Percentiles rank a stretch among this genome's conserved stretches.
These are phyloP conservation scores for Strigomonas culicis DNA, from an alignment of 208 protist genomes.

Conservation along the genomic window DNA sequence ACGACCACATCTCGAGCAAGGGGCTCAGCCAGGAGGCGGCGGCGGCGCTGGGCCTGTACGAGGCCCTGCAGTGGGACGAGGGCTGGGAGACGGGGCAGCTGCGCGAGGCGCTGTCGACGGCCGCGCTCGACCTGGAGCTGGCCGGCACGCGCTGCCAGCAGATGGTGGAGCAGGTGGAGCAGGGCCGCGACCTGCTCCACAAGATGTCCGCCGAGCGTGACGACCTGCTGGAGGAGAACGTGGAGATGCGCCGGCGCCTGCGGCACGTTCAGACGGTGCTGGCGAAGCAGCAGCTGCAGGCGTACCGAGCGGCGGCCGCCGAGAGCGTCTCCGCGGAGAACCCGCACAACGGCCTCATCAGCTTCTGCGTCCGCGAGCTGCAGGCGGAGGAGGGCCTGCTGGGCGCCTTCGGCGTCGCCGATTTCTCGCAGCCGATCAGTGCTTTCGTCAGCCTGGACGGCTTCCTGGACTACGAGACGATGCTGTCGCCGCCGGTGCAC, in stretches of 20 bases:
- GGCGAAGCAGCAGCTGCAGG: conserved; percentile 82
- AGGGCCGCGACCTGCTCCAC: conserved; percentile 28
- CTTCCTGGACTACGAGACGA: conserved; percentile 66
- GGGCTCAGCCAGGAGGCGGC: background rate
- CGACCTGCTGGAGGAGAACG: conserved; percentile 73
- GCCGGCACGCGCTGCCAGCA: conserved; percentile 66
- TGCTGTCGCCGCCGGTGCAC: conserved; percentile 69
- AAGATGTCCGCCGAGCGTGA: conserved; percentile 63
- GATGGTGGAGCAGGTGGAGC: conserved; percentile 57
- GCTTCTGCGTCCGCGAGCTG: conserved; percentile 53
- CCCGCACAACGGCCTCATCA: conserved; percentile 31
- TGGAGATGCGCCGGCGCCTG: conserved; percentile 67
- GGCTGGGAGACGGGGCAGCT: conserved; percentile 71
- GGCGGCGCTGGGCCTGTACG: conserved; percentile 59
- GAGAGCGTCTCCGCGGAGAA: background rate
- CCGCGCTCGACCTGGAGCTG: conserved; percentile 81
- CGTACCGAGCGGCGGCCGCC: conserved; percentile 39
- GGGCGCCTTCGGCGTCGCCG: conserved; percentile 29
- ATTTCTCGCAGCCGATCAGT: conserved; percentile 28
- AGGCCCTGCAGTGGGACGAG: conserved; percentile 70
- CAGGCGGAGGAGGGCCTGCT: conserved; percentile 32
- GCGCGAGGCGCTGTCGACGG: conserved; percentile 74
- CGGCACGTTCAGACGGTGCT: conserved; percentile 83
- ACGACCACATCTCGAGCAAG: background rate
- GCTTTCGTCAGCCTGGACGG: conserved; percentile 78